Evolutionary conservation across 306 rosid genomes (phyloP), one percentile per base, ranked within the genome.

Genomic region (Rosa rugosa): DNA sequence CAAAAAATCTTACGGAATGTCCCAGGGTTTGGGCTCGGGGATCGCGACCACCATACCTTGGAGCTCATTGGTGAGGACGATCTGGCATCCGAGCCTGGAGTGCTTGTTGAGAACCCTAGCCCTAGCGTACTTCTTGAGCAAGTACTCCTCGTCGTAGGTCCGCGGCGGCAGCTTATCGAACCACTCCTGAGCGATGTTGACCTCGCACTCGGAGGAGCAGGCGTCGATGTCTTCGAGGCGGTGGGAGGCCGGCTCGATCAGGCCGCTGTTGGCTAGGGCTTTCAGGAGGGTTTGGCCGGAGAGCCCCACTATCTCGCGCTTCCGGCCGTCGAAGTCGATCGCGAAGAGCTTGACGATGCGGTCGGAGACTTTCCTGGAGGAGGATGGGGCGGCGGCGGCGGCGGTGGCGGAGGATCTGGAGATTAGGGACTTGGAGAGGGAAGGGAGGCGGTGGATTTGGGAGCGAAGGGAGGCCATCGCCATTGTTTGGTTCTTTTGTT

Each of bases 11-110:
- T 94, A 95, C 13, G 91, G 89, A 57, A 80, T 93, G 67, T 96
- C 99, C 98, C 98, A 96, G 23, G 99, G 97, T 67, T 82, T 96
- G 46, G 98, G 86, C 83, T 96, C 96, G 38, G 99, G 92, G 22
- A 96, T 85, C 0, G 93, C 98, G 4, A 93, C 94, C 51, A 96
- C 94, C 98, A 96, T 96, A 89, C 99, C 99, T 91, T 96, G 90
- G 46, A 91, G 98, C 5, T 87, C 86, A 6, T 56, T 89, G n/a
- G 87, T 83, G 45, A 95, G 96, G 53, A 93, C 86, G 23, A 95
- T 92, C 93, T 95, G 98, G 79, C 99, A 95, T 0, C 93, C 94
- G 20, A 93, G 92, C 79, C 97, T 85, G 18, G 97, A 95, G 83
- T 95, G 98, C 86, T 77, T 85, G 88, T 93, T 95, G 51, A 95